A percentile compares a stretch with the other conserved stretches of the same genome.
Evolutionary conservation across 2,329 filamentous ascomycete genomes (phyloP).

Genomic region (Colletotrichum brevisporum): DNA sequence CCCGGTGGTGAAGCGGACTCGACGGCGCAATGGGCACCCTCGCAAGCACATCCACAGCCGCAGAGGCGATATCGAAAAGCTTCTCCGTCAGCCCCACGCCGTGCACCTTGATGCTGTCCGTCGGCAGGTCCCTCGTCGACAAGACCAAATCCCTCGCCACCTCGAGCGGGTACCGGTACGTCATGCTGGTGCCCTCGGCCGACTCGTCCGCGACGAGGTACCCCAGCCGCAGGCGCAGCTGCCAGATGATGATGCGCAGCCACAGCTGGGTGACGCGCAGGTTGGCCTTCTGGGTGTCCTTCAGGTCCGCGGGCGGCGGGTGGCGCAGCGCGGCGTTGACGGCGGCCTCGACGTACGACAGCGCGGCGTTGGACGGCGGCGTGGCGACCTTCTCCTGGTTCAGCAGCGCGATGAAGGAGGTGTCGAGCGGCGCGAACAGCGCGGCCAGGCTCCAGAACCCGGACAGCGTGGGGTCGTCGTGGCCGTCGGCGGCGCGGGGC

Average conservation of each 20-base stretch:
- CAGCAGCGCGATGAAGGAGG: constrained; percentile 56
- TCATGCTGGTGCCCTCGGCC: constrained; percentile 49
- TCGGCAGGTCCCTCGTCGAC: constrained; percentile 54
- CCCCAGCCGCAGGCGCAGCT: constrained; percentile 58
- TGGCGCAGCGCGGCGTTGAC: constrained; percentile 55
- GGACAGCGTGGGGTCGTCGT: constrained; percentile 48
- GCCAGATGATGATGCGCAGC: constrained; percentile 61
- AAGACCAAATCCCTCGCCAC: constrained; percentile 57
- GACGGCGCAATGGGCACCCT: constrained; percentile 53
- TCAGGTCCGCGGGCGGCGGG: constrained; percentile 45
- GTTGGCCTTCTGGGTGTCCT: constrained; percentile 62
- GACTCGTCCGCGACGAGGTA: constrained; percentile 55
- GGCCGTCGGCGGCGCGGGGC: constrained; percentile 48
- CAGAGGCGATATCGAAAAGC: constrained; percentile 60
- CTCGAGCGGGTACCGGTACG: constrained; percentile 59
- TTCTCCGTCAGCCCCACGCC: constrained; percentile 63
- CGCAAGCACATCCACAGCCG: constrained; percentile 60
- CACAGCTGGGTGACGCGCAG: constrained; percentile 60
- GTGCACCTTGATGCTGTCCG: constrained; percentile 58
- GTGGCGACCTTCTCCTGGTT: constrained; percentile 54
- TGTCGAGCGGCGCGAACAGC: constrained; percentile 58
- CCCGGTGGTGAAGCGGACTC: constrained; percentile 39
- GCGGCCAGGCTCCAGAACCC: constrained; percentile 58
- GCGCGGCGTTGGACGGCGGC: constrained; percentile 48
- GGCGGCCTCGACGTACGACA: constrained; percentile 53